A percentile compares a stretch with the other conserved stretches of the same genome.
Evolutionary conservation across 2,329 filamentous ascomycete species (phyloP).

Genomic region (Torrubiella hemipterigena): DNA sequence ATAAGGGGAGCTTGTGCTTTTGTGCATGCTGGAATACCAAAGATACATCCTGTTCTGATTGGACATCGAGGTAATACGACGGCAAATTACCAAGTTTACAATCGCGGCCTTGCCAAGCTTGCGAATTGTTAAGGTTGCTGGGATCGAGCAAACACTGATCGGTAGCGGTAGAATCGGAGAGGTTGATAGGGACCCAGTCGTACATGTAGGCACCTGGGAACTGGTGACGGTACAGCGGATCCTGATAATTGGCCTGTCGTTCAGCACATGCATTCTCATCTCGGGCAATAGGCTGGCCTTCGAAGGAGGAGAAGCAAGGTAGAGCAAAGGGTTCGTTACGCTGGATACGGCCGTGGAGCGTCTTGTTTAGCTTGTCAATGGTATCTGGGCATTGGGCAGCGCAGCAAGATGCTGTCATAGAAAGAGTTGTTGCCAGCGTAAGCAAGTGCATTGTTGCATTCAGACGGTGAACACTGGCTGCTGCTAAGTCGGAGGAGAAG

Average conservation of each 20-base stretch:
- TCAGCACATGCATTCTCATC: constrained; percentile 5
- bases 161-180: constrained; percentile 6
- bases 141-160: constrained; percentile 9
- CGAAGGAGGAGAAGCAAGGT: constrained; percentile 9
- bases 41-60: constrained; percentile 5
- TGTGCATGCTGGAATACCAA: constrained; percentile 6
- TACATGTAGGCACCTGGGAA: constrained; percentile 10
- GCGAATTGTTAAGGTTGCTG: constrained; percentile 2
- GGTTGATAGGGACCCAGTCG: constrained; percentile 8
- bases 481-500: too few relatives aligned
- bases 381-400: neutral
- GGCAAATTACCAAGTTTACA: constrained; percentile 9
- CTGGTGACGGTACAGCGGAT: constrained; percentile 5
- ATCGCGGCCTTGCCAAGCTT: constrained; percentile 1
- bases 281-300: constrained; percentile 4
- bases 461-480: too few relatives aligned
- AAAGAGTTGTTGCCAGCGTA: too few relatives aligned
- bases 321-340: constrained; percentile 7
- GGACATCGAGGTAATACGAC: constrained; percentile 6
- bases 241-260: constrained; percentile 7
- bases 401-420: too few relatives aligned
- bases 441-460: too few relatives aligned
- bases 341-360: constrained; percentile 4
- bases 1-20: constrained; percentile 2
- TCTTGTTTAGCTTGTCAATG: constrained; percentile 5